These are phyloP conservation scores for Aspergillus ostianus DNA, from an alignment of 495 filamentous ascomycete genomes.

Conservation along the genomic window DNA sequence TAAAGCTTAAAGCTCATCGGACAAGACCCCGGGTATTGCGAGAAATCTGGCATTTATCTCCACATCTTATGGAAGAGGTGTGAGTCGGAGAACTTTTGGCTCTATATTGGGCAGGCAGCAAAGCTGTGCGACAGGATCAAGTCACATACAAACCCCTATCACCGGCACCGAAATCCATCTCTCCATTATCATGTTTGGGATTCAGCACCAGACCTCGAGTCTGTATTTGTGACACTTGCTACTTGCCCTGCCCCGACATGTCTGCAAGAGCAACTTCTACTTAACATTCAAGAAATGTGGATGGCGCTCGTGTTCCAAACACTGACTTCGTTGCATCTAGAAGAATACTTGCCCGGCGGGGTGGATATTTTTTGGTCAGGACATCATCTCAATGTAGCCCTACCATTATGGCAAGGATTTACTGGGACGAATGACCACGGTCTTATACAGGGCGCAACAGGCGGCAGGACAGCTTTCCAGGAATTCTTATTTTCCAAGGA, in stretches of 20 bases:
- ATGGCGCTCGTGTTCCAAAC: slow-evolving; percentile 16
- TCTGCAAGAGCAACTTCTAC: not conserved
- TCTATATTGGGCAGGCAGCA: slow-evolving; percentile 15
- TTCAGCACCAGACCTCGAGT: slow-evolving; percentile 10
- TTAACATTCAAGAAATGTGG: slow-evolving; percentile 22
- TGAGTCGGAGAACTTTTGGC: slow-evolving; percentile 9
- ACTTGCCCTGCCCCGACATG: not conserved
- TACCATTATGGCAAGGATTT: slow-evolving; percentile 17
- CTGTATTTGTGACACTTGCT: slow-evolving; percentile 18
- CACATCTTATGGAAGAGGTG: slow-evolving; percentile 9
- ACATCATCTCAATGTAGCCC: slow-evolving; percentile 16
- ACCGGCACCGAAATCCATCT: not conserved
- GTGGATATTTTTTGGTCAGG: slow-evolving; percentile 8
- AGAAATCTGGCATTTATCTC: slow-evolving; percentile 7
- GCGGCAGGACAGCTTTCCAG: not conserved
- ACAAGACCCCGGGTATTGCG: slow-evolving; percentile 1
- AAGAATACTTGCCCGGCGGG: slow-evolving; percentile 8
- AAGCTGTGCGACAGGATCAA: slow-evolving; percentile 9
- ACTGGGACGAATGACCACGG: not conserved
- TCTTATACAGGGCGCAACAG: not conserved
- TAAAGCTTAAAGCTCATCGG: slow-evolving; percentile 5
- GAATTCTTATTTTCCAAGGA: not conserved
- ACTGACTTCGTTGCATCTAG: slow-evolving; percentile 7
- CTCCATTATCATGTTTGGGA: slow-evolving; percentile 20
- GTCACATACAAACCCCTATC: slow-evolving; percentile 11